These are phyloP conservation scores for Penicillium sp. DNA, from an alignment of 2,329 filamentous ascomycete species.

Conservation along the genomic window DNA sequence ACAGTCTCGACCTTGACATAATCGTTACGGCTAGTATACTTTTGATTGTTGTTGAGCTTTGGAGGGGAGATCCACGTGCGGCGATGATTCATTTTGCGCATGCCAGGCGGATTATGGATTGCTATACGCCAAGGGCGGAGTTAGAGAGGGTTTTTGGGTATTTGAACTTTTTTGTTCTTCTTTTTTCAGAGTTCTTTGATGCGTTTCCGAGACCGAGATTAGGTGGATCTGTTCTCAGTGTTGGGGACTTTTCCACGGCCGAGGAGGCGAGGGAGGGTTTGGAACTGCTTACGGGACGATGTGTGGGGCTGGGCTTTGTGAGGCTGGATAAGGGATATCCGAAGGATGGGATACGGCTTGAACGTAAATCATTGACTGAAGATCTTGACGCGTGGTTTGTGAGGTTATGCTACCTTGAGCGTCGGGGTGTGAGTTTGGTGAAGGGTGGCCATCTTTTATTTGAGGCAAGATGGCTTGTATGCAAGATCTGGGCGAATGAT, in stretches of 20 bases:
- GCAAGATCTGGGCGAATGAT: not conserved
- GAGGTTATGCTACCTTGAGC: not conserved
- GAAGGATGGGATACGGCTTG: not conserved
- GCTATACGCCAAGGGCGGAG: not conserved
- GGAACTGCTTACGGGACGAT: not conserved
- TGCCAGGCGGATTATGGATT: not conserved
- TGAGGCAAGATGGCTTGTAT: not conserved
- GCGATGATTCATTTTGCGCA: not conserved
- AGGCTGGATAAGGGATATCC: not conserved
- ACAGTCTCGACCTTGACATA: not conserved
- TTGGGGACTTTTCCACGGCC: not conserved
- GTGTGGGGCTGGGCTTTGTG: not conserved
- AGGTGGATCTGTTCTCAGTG: not conserved
- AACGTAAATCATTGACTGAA: not conserved
- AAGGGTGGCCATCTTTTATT: not conserved
- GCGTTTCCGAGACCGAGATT: constrained; percentile 3
- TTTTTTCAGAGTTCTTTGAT: constrained; percentile 14
- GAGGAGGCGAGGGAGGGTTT: not conserved
- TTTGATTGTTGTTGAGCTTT: not conserved
- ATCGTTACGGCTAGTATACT: not conserved
- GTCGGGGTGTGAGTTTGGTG: not conserved
- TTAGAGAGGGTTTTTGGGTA: not conserved
- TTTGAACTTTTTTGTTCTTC: not conserved
- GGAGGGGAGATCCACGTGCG: not conserved
- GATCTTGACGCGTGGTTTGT: not conserved